Percentiles rank a stretch among this genome's conserved stretches.
These are phyloP conservation scores for Sugiyamaella valdiviana DNA, from an alignment of 805 yeast genomes.

Conservation along the genomic window DNA sequence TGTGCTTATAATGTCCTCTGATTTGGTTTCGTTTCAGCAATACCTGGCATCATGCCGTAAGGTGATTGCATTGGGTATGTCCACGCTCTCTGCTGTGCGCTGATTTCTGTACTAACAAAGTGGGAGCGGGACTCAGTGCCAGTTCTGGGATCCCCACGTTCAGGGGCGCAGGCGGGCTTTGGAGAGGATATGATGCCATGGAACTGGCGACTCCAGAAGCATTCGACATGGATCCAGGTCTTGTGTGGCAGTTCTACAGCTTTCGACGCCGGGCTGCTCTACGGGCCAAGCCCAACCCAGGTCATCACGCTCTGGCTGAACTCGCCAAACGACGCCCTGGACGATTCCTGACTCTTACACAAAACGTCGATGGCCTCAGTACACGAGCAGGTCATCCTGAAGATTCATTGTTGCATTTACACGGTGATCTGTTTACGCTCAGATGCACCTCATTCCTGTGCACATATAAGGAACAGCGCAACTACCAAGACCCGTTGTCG, in stretches of 20 bases:
- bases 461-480: constrained; percentile 46
- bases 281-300: constrained; percentile 62
- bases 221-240: constrained; percentile 70
- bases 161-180: constrained; percentile 64
- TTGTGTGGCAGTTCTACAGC: constrained; percentile 87
- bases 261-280: constrained; percentile 61
- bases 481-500: constrained; percentile 54
- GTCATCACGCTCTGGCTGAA: constrained; percentile 64
- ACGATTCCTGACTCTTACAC: constrained; percentile 64
- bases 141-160: constrained; percentile 73
- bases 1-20: constrained; percentile 22
- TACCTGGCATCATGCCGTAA: constrained; percentile 29
- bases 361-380: constrained; percentile 75
- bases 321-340: constrained; percentile 41
- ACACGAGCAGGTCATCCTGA: constrained; percentile 57
- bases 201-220: constrained; percentile 93
- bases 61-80: constrained; percentile 31
- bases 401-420: constrained; percentile 56
- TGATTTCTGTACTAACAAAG: too few relatives aligned
- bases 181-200: constrained; percentile 71
- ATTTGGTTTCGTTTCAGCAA: constrained; percentile 32
- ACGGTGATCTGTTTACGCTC: constrained; percentile 70
- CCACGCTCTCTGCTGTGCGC: too few relatives aligned
- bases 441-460: constrained; percentile 74
- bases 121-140: constrained; percentile 80